These are phyloP conservation scores for Citrullus amarus DNA, from an alignment of 306 rosid genomes.

Conservation along the genomic window DNA sequence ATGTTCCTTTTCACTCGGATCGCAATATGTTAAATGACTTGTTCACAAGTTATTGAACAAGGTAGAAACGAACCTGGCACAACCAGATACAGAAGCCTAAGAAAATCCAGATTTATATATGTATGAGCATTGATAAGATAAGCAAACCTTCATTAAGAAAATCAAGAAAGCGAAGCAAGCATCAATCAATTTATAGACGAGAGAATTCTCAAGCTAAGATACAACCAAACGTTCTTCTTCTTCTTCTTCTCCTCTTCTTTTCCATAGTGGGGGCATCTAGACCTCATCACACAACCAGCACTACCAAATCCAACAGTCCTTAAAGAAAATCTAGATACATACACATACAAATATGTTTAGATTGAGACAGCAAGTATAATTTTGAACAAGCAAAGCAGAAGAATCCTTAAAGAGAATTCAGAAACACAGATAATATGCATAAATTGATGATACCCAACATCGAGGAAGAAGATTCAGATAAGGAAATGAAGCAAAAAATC, in stretches of 20 bases:
- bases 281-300: background rate
- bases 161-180: background rate
- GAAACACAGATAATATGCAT: background rate
- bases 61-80: background rate
- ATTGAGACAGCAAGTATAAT: background rate
- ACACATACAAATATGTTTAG: background rate
- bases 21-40: background rate
- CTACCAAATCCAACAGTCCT: background rate
- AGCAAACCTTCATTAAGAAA: background rate
- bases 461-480: background rate
- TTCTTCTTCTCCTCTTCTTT: background rate
- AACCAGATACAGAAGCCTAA: background rate
- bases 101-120: background rate
- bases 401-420: background rate
- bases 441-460: background rate
- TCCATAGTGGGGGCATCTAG: background rate
- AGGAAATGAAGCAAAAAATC: background rate
- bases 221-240: background rate
- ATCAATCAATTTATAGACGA: background rate
- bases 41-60: background rate
- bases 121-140: background rate
- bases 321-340: background rate
- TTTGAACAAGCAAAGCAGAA: background rate
- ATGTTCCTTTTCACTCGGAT: background rate
- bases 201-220: background rate